These are phyloP conservation scores for Lyophyllum shimeji DNA, from an alignment of 768 basidiomycete species.

Conservation along the genomic window DNA sequence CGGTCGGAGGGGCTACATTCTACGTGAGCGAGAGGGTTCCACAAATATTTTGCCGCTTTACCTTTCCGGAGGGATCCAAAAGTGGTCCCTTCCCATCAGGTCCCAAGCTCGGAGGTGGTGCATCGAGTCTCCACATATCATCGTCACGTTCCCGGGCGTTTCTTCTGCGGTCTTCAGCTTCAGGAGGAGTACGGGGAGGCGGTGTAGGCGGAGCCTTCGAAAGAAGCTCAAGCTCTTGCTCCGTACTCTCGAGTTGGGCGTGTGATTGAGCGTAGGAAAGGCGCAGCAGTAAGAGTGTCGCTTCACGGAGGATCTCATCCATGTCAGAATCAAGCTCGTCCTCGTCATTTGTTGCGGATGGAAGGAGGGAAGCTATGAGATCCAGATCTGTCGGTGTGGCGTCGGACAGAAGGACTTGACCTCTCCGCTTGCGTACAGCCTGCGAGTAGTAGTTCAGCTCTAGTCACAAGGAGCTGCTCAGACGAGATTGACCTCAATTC, in stretches of 20 bases:
- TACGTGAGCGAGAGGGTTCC: background rate
- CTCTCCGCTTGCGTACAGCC: slow-evolving; percentile 55
- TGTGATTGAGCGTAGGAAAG: slow-evolving; percentile 71
- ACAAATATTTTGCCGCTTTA: slow-evolving; percentile 26
- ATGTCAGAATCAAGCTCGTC: slow-evolving; percentile 56
- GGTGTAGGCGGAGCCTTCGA: slow-evolving; percentile 49
- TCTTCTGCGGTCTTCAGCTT: slow-evolving; percentile 36
- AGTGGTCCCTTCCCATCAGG: slow-evolving; percentile 59
- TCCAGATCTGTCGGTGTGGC: slow-evolving; percentile 52
- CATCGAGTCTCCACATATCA: slow-evolving; percentile 75
- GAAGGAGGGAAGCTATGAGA: slow-evolving; percentile 63
- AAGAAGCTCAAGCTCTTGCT: slow-evolving; percentile 74
- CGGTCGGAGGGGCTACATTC: slow-evolving; percentile 76
- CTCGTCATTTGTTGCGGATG: slow-evolving; percentile 31
- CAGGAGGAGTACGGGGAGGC: slow-evolving; percentile 21
- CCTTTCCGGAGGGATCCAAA: slow-evolving; percentile 76
- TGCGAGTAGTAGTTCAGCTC: slow-evolving; percentile 20
- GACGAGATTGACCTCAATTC: slow-evolving; percentile 57
- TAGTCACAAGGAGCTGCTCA: background rate
- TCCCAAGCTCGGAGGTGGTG: slow-evolving; percentile 40
- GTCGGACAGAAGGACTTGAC: slow-evolving; percentile 33
- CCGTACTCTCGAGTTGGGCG: slow-evolving; percentile 62
- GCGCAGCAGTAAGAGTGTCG: slow-evolving; percentile 68
- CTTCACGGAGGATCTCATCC: slow-evolving; percentile 67
- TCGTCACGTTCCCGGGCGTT: slow-evolving; percentile 43